Evolutionary conservation across 2,329 filamentous ascomycete species (phyloP).

Genomic region (Ophiocordyceps camponoti-leonardi): DNA sequence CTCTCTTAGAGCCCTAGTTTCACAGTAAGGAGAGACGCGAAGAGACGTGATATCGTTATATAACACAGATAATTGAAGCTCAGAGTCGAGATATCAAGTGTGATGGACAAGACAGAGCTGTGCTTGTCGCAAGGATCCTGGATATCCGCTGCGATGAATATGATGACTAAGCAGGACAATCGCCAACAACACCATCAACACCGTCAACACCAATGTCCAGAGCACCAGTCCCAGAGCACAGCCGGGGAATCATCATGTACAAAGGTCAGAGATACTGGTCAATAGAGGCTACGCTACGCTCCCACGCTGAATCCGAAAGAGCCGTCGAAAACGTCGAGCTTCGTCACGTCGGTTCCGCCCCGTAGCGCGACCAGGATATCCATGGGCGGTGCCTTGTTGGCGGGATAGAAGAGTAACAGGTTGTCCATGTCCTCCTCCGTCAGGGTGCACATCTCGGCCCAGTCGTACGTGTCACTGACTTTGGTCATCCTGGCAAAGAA

Average conservation of each 20-base stretch:
- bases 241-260: no score
- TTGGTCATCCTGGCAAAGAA: slow-evolving; percentile 56
- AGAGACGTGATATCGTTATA: no score
- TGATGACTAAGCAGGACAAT: not conserved
- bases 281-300: slow-evolving; percentile 5
- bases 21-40: no score
- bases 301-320: slow-evolving; percentile 43
- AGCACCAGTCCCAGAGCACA: no score
- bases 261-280: no score
- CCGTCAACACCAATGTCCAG: not conserved
- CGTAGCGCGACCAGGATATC: slow-evolving; percentile 39
- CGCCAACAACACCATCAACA: not conserved
- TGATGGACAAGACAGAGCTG: no score
- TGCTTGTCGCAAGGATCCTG: no score
- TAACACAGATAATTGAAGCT: no score
- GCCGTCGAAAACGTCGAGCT: slow-evolving; percentile 39
- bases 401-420: slow-evolving; percentile 57
- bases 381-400: slow-evolving; percentile 36
- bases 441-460: slow-evolving; percentile 73
- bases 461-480: slow-evolving; percentile 73
- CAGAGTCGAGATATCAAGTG: no score
- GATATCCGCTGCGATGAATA: not conserved
- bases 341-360: slow-evolving; percentile 22
- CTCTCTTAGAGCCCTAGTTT: no score
- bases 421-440: slow-evolving; percentile 70